These are phyloP conservation scores for Nematodospora valgi DNA, from an alignment of 805 yeast genomes.

Conservation along the genomic window DNA sequence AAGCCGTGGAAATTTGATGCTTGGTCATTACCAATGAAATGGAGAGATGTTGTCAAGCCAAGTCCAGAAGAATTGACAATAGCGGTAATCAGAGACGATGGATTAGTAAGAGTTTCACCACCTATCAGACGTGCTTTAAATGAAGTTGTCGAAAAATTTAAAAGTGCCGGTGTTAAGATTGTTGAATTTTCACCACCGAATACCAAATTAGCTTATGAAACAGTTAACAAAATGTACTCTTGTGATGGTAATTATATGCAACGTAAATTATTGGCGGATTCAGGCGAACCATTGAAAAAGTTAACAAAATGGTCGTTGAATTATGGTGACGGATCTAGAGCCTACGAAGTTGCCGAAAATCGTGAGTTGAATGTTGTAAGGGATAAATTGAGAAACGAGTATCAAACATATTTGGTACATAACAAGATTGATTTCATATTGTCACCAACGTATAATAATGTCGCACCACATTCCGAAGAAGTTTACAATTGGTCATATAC, in stretches of 20 bases:
- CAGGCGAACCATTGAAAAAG: constrained; percentile 70
- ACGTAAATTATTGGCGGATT: constrained; percentile 45
- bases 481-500: constrained; percentile 81
- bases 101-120: constrained; percentile 63
- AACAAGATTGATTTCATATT: constrained; percentile 63
- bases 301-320: constrained; percentile 61
- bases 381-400: constrained; percentile 57
- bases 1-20: constrained; percentile 60
- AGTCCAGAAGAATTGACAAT: constrained; percentile 48
- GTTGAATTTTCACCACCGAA: constrained; percentile 57
- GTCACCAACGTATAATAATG: constrained; percentile 65
- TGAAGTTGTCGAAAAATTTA: constrained; percentile 50
- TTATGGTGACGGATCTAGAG: constrained; percentile 55
- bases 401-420: constrained; percentile 49
- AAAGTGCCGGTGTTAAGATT: constrained; percentile 56
- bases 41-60: constrained; percentile 46
- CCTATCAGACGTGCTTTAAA: constrained; percentile 59
- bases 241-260: constrained; percentile 69
- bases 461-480: constrained; percentile 63
- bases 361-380: constrained; percentile 53
- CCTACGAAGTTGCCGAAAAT: constrained; percentile 47
- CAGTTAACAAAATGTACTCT: constrained; percentile 54
- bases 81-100: constrained; percentile 64
- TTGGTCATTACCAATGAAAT: constrained; percentile 46
- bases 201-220: constrained; percentile 55